Evolutionary conservation across 1,139 yeast species (phyloP).

Genomic region (Hansenula sp.): DNA sequence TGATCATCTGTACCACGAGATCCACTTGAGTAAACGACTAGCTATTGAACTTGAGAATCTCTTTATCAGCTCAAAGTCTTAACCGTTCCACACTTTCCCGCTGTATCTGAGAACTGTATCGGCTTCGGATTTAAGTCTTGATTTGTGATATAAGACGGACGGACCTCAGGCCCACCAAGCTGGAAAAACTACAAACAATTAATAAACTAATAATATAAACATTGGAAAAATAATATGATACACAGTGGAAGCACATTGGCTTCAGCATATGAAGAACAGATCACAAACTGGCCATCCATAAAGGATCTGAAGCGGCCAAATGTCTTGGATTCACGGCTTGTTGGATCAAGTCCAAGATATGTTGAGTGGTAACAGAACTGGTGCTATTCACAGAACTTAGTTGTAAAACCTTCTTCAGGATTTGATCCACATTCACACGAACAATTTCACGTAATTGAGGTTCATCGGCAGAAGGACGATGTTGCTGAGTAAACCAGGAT

Average conservation of each 20-base stretch:
- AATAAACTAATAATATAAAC: neutral
- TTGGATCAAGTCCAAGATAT: conserved; percentile 84
- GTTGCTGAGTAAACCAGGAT: conserved; percentile 90
- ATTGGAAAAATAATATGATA: neutral
- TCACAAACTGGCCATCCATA: conserved; percentile 90
- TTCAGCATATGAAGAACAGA: too few species aligned
- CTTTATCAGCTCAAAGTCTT: too few species aligned
- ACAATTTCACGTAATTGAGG: conserved; percentile 85
- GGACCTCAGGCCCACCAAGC: too few species aligned
- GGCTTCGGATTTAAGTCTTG: too few species aligned
- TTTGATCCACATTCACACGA: conserved; percentile 79
- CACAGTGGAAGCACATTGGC: neutral
- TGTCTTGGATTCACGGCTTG: conserved; percentile 96
- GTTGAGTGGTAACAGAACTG: conserved; percentile 84
- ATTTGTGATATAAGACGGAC: too few species aligned
- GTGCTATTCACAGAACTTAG: conserved; percentile 79
- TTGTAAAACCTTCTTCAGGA: conserved; percentile 64
- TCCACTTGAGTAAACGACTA: too few species aligned
- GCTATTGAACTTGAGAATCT: too few species aligned
- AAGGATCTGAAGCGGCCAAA: conserved; percentile 85
- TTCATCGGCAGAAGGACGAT: conserved; percentile 52
- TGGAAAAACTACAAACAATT: too few species aligned
- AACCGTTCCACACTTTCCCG: too few species aligned
- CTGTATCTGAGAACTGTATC: too few species aligned
- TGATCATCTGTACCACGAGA: too few species aligned